Conservation (phyloP, 1,284 basidiomycete species). For the Irpex sp. region DNA sequence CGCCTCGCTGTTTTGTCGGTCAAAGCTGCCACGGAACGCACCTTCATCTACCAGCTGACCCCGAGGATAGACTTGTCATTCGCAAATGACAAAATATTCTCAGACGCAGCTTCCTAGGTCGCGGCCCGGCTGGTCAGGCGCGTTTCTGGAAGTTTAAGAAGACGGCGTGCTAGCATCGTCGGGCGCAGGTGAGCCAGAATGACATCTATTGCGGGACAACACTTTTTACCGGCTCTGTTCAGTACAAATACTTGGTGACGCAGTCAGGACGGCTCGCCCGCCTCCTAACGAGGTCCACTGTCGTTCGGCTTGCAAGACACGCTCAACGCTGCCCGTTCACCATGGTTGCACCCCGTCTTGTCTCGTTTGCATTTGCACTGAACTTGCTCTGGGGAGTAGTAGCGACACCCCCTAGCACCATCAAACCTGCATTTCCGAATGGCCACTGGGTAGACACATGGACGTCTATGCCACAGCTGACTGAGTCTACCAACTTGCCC, state of each 20-base stretch:
- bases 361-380: background rate
- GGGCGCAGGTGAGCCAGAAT: background rate
- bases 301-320: too few species aligned
- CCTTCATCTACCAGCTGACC: background rate
- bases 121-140: background rate
- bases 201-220: background rate
- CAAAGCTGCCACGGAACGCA: background rate
- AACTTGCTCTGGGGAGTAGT: background rate
- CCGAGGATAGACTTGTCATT: background rate
- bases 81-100: background rate
- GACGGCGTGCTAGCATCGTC: background rate
- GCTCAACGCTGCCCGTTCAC: background rate
- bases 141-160: background rate
- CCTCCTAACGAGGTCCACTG: too few species aligned
- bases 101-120: background rate
- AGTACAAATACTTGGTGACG: background rate
- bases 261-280: background rate
- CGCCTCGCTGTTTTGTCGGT: background rate
- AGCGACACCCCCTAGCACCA: background rate
- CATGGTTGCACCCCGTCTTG: background rate
- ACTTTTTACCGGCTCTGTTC: background rate
- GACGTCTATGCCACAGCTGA: slow-evolving; percentile 47
- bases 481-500: slow-evolving; percentile 40
- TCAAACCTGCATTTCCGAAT: slow-evolving; percentile 1
- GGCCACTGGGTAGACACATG: slow-evolving; percentile 41